A percentile compares a stretch with the other conserved stretches of the same genome.
These are phyloP conservation scores for Staphylotrichum tortipilum DNA, from an alignment of 495 filamentous ascomycete genomes.

Conservation along the genomic window DNA sequence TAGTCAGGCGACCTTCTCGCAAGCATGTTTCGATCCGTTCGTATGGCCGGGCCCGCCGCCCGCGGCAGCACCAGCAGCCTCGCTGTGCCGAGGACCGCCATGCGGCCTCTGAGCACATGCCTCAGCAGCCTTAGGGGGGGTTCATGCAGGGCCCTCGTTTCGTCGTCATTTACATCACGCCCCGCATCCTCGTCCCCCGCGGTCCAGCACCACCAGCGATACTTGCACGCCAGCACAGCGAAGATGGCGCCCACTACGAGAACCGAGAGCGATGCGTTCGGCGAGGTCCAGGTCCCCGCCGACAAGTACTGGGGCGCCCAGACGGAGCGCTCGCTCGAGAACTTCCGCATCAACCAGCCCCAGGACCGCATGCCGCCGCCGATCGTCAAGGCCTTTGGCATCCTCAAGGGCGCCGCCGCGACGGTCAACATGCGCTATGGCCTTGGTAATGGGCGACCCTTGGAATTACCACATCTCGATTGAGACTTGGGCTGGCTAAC, in stretches of 20 bases:
- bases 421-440: constrained; percentile 93
- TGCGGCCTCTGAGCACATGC: constrained; percentile 28
- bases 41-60: constrained; percentile 31
- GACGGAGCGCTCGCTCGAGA: constrained; percentile 91
- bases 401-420: constrained; percentile 93
- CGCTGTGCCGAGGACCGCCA: constrained; percentile 33
- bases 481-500: too few species aligned
- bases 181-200: neutral
- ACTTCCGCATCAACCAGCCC: constrained; percentile 98
- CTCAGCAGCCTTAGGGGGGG: neutral
- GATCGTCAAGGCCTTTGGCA: constrained; percentile 87
- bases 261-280: constrained; percentile 94
- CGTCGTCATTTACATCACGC: constrained; percentile 14
- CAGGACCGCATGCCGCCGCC: constrained; percentile 96
- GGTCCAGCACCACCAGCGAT: constrained; percentile 22
- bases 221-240: constrained; percentile 40
- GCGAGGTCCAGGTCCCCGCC: constrained; percentile 81
- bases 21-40: constrained; percentile 41
- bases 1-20: constrained; percentile 15
- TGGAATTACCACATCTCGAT: too few species aligned
- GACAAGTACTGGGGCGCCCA: constrained; percentile 99
- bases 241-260: constrained; percentile 50
- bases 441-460: constrained; percentile 59
- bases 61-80: constrained; percentile 26
- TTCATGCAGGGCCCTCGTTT: constrained; percentile 5